Percentiles rank a stretch among this genome's conserved stretches.
Conservation (phyloP, 331 rosid species). For the Dryas integrifolia region DNA sequence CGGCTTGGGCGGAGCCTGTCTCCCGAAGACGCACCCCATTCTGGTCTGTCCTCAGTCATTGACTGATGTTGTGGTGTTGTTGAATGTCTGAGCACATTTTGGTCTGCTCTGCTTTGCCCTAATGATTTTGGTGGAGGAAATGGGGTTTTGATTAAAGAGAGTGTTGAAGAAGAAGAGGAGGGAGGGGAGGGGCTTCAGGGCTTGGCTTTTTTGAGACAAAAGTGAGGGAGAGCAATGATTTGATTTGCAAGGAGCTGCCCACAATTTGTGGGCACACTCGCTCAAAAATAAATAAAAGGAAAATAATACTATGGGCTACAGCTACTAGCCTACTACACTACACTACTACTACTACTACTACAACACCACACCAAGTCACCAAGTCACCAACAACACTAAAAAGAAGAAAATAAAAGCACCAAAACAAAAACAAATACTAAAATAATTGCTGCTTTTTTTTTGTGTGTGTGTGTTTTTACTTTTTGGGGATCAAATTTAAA, state of each 20-base stretch:
- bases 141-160: slow-evolving; percentile 34
- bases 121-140: slow-evolving; percentile 17
- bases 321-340: no score
- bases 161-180: slow-evolving; percentile 36
- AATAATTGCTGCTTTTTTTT: no score
- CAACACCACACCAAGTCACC: no score
- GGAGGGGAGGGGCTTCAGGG: not conserved
- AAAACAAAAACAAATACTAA: no score
- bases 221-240: slow-evolving; percentile 70
- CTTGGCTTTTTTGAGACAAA: slow-evolving; percentile 76
- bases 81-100: slow-evolving; percentile 32
- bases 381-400: no score
- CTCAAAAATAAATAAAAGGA: slow-evolving; percentile 31
- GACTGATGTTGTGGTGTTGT: slow-evolving; percentile 32
- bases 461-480: not conserved
- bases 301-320: not conserved
- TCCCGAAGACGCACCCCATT: slow-evolving; percentile 91
- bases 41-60: slow-evolving; percentile 33
- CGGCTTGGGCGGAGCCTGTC: slow-evolving; percentile 40
- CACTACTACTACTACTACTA: not conserved
- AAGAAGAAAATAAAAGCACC: no score
- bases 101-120: not conserved
- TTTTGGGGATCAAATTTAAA: slow-evolving; percentile 35
- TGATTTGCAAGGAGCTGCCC: slow-evolving; percentile 62
- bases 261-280: slow-evolving; percentile 57